Evolutionary conservation across 495 filamentous ascomycete genomes (phyloP), one percentile per base, ranked within the genome.

Genomic region (Staphylotrichum longicolle): DNA sequence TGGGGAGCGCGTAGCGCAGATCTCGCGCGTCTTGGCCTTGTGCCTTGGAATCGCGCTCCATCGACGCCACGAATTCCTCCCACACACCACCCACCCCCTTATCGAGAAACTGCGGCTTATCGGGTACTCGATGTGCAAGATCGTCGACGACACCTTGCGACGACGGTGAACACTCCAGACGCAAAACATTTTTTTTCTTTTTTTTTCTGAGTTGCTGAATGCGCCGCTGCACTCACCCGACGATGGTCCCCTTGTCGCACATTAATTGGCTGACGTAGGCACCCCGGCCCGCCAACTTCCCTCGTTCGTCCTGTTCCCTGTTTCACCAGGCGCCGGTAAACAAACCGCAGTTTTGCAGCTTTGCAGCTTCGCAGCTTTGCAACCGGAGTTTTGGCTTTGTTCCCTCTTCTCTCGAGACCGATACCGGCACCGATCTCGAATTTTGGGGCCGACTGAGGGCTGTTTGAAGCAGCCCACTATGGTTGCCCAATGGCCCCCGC

Each of bases 401-500:
- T 27, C 20, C 20, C 20, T 40, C 34, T 2, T 1, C 11, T 27
- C 1, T 41, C 42, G 15, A 45, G 12, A 37, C 33, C 33, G n/a
- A 27, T 27, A 27, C 20, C 20, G 20, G 20, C 44, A n/a, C 11
- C 55, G 45, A 58, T 5, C 30, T 27, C 50, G 35, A 53, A 7
- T 40, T n/a, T 20, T 20, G 12, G 4, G 27, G 8, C 6, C 34
- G 50, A 53, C 34, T 53, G 34, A 7, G 47, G 47, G 47, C 32
- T 35, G n/a, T 51, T 51, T 6, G 47, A 49, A 8, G 7, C 27
- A 57, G 5, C 12, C 40, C 58, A 54, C n/a, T 35, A 73, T 73
- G 70, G 69, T 69, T 27, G 74, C 77, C 62, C 83, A 85, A 73
- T 97, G 92, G 92, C 92, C 92, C 46, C 92, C 92, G 12, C 82